Conservation (phyloP, 352 stramenopile species). For the Pythium biforme region DNA sequence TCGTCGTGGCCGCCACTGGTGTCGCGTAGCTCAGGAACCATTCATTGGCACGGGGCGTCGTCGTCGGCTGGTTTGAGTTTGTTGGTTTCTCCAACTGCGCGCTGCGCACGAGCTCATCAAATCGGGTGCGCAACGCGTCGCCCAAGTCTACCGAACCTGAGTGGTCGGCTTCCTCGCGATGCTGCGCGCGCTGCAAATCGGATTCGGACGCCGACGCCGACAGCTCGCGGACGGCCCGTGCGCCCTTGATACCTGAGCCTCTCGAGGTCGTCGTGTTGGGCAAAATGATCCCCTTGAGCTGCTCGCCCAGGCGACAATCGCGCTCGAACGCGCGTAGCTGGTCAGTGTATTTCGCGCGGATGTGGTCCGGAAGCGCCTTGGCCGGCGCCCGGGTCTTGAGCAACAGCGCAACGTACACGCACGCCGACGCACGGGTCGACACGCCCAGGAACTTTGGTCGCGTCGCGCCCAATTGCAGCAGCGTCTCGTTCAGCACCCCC, state of each 20-base stretch:
- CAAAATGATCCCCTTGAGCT: conserved; percentile 37
- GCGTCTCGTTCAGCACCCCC: conserved; percentile 54
- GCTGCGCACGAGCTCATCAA: conserved; percentile 16
- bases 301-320: conserved; percentile 54
- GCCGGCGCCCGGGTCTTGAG: conserved; percentile 43
- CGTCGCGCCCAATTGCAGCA: conserved; percentile 49
- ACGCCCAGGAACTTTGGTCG: conserved; percentile 62
- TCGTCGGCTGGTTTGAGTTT: conserved; percentile 4
- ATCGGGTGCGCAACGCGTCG: conserved; percentile 3
- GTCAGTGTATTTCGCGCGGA: conserved; percentile 28
- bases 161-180: too few species aligned
- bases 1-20: too few species aligned
- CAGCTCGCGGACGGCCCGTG: conserved; percentile 40
- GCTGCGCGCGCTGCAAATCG: not conserved
- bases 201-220: conserved; percentile 1
- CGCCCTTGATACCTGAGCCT: conserved; percentile 47
- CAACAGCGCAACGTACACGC: conserved; percentile 54
- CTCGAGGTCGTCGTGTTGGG: conserved; percentile 44
- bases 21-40: too few species aligned
- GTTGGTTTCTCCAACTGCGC: not conserved
- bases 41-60: too few species aligned
- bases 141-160: too few species aligned
- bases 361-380: conserved; percentile 25
- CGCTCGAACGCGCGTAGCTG: conserved; percentile 39
- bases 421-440: conserved; percentile 38